These are phyloP conservation scores for Urostyla sp. DNA, from an alignment of 73 alveolate genomes.

Conservation along the genomic window DNA sequence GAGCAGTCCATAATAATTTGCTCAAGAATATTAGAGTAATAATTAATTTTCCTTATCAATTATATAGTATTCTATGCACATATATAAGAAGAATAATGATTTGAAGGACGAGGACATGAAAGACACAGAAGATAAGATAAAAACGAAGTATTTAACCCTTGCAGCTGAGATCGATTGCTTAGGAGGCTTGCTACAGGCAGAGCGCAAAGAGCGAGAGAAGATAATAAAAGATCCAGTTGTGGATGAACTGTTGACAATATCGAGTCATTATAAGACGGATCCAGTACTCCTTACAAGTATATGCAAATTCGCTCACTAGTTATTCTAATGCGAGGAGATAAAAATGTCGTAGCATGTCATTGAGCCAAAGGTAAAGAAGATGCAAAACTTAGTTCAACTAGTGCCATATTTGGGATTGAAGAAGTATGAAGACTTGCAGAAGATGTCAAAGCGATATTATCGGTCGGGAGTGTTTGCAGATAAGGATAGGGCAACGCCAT, in stretches of 20 bases:
- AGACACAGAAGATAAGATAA: constrained; percentile 39
- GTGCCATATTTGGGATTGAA: constrained; percentile 68
- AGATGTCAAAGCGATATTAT: constrained; percentile 55
- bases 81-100: constrained; percentile 56
- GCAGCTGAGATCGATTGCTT: constrained; percentile 68
- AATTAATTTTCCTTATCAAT: background rate
- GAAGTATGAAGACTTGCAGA: constrained; percentile 61
- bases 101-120: constrained; percentile 46
- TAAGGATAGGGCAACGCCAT: constrained; percentile 27
- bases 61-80: constrained; percentile 45
- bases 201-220: constrained; percentile 5
- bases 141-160: constrained; percentile 33
- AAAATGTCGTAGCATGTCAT: constrained; percentile 17
- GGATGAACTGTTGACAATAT: constrained; percentile 52
- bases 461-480: constrained; percentile 42
- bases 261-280: constrained; percentile 58
- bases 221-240: constrained; percentile 31
- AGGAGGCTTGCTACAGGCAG: constrained; percentile 61
- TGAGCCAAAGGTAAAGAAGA: constrained; percentile 56
- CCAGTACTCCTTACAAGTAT: constrained; percentile 61
- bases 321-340: constrained; percentile 52
- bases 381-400: constrained; percentile 53
- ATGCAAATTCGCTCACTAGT: constrained; percentile 53
- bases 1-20: constrained; percentile 16
- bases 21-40: constrained; percentile 50